These are phyloP conservation scores for Aegilops sharonensis DNA, from an alignment of 176 grass and related monocot species.

Conservation along the genomic window DNA sequence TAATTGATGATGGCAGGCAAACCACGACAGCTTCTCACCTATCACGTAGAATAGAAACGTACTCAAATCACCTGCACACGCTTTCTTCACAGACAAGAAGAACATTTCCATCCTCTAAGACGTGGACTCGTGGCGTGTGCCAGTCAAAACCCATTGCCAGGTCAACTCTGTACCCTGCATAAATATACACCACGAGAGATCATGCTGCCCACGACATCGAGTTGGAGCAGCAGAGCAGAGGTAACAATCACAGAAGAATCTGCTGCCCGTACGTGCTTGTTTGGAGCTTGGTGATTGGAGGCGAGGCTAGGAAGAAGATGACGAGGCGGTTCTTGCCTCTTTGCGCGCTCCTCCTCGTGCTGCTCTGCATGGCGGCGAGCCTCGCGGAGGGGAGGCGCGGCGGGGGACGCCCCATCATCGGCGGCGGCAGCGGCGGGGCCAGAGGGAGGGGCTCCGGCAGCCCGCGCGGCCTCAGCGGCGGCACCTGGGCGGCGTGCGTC, in stretches of 20 bases:
- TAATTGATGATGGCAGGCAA: not conserved
- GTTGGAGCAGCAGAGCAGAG: not conserved
- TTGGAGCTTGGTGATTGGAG: not conserved
- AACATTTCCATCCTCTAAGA: not conserved
- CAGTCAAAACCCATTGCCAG: not conserved
- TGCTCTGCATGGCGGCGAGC: constrained; percentile 17
- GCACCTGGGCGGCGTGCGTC: constrained; percentile 37
- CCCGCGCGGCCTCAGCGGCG: constrained; percentile 24
- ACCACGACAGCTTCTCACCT: not conserved
- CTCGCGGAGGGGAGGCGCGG: constrained; percentile 23
- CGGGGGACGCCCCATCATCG: not conserved
- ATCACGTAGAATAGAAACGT: not conserved
- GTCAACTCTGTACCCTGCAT: not conserved
- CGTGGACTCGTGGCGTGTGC: not conserved
- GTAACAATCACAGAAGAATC: not conserved
- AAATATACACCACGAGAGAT: not conserved
- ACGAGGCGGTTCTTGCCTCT: not conserved
- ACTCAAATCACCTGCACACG: not conserved
- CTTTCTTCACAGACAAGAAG: not conserved
- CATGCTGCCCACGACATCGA: not conserved
- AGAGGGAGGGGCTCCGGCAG: constrained; percentile 7
- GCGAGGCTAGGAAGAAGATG: not conserved
- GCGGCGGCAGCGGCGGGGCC: constrained; percentile 12
- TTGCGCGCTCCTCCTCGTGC: constrained; percentile 24
- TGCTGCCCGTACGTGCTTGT: not conserved